Evolutionary conservation across 208 protist genomes (phyloP), one percentile per base, ranked within the genome.

Genomic region (Wallacemonas sp.): DNA sequence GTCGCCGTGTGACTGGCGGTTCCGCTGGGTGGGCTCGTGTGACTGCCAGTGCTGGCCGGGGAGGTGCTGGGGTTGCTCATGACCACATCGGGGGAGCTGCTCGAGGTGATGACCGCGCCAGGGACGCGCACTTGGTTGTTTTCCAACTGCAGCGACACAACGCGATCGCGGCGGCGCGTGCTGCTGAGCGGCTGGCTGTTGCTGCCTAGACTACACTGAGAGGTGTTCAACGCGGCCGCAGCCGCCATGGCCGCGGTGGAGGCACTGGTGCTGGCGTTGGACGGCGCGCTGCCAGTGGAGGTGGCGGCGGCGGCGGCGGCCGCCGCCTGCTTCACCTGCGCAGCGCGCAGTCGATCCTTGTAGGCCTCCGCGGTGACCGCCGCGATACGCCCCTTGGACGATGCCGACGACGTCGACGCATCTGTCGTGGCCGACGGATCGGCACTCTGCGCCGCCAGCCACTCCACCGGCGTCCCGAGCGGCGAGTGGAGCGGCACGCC

Each of bases 111-210:
- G 48, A 5, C 31, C 48, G 11, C 48, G n/a, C 52, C 52, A 8
- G 52, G 52, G 16, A 59, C 52, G 39, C 52, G 52, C 52, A 59
- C 52, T 26, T 59, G 18, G 20, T 59, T 59, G 31, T 59, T 61
- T 5, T 52, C 63, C 7, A 52, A 22, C 28, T 68, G 63, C 20
- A 68, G 28, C 8, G 49, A 68, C 29, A 68, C 63, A 10, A 68
- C 48, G 36, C 63, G 63, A 41, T 32, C 48, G 20, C 63, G 63
- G 5, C 33, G 63, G 3, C 63, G 42, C 14, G 63, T 57, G 49
- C 36, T 61, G 63, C 63, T 61, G 49, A 57, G 33, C 28, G 50
- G 31, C 29, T 39, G 45, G 25, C 50, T 67, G n/a, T 28, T 25
- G 45, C 29, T 49, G 44, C 45, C 22, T 20, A 57, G 61, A 42